These are phyloP conservation scores for Sporothrix pseudoabietina DNA, from an alignment of 2,329 filamentous ascomycete species.

Conservation along the genomic window DNA sequence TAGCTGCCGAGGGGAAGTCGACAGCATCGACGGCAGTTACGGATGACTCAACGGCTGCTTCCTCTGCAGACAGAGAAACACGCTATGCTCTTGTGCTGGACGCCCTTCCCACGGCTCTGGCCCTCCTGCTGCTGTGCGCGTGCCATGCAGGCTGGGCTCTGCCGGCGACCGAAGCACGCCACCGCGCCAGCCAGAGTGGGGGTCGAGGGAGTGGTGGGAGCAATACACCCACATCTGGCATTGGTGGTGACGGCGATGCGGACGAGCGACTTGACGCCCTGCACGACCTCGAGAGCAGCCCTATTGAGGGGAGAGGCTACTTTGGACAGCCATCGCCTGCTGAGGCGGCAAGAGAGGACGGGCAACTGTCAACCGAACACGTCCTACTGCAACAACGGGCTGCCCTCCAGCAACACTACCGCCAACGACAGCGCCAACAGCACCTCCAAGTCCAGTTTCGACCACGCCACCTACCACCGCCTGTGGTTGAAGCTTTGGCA, in stretches of 20 bases:
- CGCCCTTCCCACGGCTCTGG: conserved; percentile 1
- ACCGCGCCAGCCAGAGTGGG: background rate
- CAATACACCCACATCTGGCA: background rate
- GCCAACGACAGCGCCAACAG: background rate
- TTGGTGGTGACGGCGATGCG: background rate
- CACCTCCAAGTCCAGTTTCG: background rate
- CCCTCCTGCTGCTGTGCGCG: conserved; percentile 11
- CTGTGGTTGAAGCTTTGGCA: conserved; percentile 6
- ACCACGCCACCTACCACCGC: background rate
- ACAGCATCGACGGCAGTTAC: background rate
- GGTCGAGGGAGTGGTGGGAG: background rate
- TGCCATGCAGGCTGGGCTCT: conserved; percentile 23
- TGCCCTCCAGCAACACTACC: background rate
- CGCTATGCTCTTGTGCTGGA: background rate
- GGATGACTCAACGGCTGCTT: background rate
- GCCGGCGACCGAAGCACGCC: background rate
- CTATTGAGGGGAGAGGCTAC: background rate
- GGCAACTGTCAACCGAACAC: background rate
- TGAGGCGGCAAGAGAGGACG: background rate
- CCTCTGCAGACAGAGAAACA: background rate
- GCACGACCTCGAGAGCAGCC: background rate
- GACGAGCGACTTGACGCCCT: background rate
- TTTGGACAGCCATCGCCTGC: background rate
- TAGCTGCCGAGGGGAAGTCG: background rate
- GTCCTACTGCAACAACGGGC: background rate